phyloP scores from a whole-genome alignment of 768 basidiomycete genomes.

The Rhodosporidiobolus odoratus region DNA sequence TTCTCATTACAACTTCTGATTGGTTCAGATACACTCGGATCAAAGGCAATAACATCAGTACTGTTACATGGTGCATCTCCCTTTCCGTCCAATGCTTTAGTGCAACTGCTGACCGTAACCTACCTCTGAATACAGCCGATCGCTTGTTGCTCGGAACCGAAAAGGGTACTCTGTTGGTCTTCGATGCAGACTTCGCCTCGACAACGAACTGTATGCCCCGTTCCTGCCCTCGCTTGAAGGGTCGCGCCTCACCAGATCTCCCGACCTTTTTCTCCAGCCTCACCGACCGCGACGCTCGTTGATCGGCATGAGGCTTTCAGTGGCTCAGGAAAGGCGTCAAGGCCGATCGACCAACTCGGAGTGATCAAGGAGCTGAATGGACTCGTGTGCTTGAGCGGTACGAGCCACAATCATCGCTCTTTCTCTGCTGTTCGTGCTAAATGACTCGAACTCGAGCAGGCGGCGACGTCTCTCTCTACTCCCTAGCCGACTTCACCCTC shows the following conservation, averaged over 20 bases:
- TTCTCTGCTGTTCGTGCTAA: neutral
- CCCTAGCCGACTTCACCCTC: constrained; percentile 66
- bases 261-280: neutral
- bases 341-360: constrained; percentile 71
- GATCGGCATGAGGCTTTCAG: constrained; percentile 12
- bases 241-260: neutral
- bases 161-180: constrained; percentile 26
- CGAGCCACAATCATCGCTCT: constrained; percentile 32
- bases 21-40: constrained; percentile 11
- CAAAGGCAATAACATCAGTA: constrained; percentile 11
- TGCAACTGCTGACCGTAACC: neutral
- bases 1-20: constrained; percentile 27
- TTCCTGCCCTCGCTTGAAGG: neutral
- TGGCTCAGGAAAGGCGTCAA: constrained; percentile 51
- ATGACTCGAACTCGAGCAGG: constrained; percentile 52
- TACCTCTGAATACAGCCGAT: constrained; percentile 10
- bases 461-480: constrained; percentile 64
- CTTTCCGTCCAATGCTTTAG: accelerated
- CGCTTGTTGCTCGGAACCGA: constrained; percentile 36
- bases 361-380: constrained; percentile 80
- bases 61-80: constrained; percentile 21
- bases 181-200: constrained; percentile 20
- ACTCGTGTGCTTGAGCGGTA: constrained; percentile 77
- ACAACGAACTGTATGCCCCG: constrained; percentile 9
- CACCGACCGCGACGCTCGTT: constrained; percentile 26